phyloP scores from a whole-genome alignment of 768 basidiomycete genomes.

The Wakefieldia striispora region DNA sequence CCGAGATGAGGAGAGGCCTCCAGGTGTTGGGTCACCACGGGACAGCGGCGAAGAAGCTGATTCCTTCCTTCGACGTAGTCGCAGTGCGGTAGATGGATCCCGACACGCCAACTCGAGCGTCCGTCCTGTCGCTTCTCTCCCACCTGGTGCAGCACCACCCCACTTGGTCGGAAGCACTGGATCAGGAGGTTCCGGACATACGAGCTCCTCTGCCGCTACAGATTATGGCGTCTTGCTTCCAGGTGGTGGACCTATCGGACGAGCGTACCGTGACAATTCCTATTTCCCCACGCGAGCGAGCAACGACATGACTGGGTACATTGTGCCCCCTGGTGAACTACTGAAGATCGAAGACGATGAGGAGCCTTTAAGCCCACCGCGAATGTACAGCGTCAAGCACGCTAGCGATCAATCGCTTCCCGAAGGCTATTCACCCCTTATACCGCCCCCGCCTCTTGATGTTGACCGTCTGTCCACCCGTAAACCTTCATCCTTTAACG shows the following conservation, averaged over 20 bases:
- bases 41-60: conserved; percentile 70
- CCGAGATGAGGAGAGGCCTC: conserved; percentile 34
- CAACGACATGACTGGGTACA: conserved; percentile 33
- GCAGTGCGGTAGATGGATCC: conserved; percentile 17
- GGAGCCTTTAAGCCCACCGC: conserved; percentile 23
- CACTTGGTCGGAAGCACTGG: conserved; percentile 38
- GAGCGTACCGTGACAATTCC: conserved; percentile 27
- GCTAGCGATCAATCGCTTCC: conserved; percentile 24
- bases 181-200: conserved; percentile 38
- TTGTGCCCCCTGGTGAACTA: conserved; percentile 37
- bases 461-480: conserved; percentile 27
- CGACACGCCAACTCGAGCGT: conserved; percentile 11
- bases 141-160: conserved; percentile 33
- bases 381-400: conserved; percentile 27
- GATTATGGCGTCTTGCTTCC: conserved; percentile 35
- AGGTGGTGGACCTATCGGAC: conserved; percentile 32
- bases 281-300: conserved; percentile 27
- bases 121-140: conserved; percentile 27
- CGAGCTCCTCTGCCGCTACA: conserved; percentile 39
- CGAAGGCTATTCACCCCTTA: conserved; percentile 33
- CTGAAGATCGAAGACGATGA: conserved; percentile 36
- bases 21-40: conserved; percentile 68
- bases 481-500: conserved; percentile 26
- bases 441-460: conserved; percentile 40
- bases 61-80: conserved; percentile 52